These are phyloP conservation scores for Stephania yunnanensis DNA, from an alignment of 164 flowering plant species.

Conservation along the genomic window DNA sequence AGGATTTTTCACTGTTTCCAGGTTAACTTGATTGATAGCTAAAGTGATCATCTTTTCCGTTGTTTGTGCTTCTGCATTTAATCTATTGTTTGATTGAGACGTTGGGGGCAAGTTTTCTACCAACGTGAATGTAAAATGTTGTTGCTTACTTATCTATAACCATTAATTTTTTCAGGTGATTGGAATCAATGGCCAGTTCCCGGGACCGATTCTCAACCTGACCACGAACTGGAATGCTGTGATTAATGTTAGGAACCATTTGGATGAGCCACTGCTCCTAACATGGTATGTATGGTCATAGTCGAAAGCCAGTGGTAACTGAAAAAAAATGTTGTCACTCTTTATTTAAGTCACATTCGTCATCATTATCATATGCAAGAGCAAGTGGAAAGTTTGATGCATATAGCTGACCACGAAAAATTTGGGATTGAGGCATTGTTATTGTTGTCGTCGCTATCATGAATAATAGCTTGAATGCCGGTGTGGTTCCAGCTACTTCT, in stretches of 20 bases:
- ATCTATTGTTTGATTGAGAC: no score
- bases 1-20: no score
- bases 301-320: neutral
- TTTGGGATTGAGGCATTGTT: no score
- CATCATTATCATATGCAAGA: neutral
- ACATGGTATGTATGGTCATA: constrained; percentile 57
- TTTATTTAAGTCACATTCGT: neutral
- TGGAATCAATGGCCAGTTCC: constrained; percentile 75
- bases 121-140: neutral
- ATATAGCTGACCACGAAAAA: no score
- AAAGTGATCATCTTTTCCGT: neutral
- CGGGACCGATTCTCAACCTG: constrained; percentile 82
- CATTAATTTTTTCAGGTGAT: constrained; percentile 54
- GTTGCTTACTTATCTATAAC: neutral
- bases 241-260: constrained; percentile 76
- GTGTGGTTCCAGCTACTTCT: neutral
- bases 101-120: neutral
- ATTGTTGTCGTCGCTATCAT: neutral
- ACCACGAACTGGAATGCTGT: constrained; percentile 96
- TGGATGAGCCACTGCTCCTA: constrained; percentile 84
- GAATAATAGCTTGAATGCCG: neutral
- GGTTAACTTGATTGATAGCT: no score
- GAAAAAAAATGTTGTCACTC: neutral
- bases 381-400: no score
- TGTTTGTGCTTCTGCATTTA: neutral